Conservation (phyloP, 805 yeast species). For the Yarrowia yakushimensis region DNA sequence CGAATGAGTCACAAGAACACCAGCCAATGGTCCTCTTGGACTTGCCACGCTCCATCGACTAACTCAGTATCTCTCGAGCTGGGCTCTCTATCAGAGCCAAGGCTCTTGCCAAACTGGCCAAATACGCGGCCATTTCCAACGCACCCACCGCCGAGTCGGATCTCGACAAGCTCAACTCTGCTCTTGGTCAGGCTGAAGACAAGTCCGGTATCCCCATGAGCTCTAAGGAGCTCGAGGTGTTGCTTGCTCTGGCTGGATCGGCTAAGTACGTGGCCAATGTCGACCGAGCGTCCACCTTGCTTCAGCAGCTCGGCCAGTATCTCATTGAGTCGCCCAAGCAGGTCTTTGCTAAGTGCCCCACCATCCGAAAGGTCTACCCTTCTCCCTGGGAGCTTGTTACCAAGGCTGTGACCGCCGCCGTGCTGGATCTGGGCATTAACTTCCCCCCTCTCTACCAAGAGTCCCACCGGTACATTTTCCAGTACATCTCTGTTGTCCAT, state of each 20-base stretch:
- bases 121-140: slow-evolving; percentile 34
- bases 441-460: slow-evolving; percentile 37
- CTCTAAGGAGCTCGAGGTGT: slow-evolving; percentile 47
- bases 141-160: slow-evolving; percentile 28
- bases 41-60: too few relatives aligned
- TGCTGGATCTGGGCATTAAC: slow-evolving; percentile 34
- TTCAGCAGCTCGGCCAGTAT: slow-evolving; percentile 47
- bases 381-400: slow-evolving; percentile 47
- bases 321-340: slow-evolving; percentile 47
- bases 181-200: slow-evolving; percentile 34
- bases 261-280: slow-evolving; percentile 40
- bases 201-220: slow-evolving; percentile 31
- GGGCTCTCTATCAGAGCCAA: slow-evolving; percentile 37
- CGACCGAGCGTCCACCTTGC: slow-evolving; percentile 44
- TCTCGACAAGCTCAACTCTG: slow-evolving; percentile 31
- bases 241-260: slow-evolving; percentile 54
- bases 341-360: slow-evolving; percentile 38
- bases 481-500: slow-evolving; percentile 20
- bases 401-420: slow-evolving; percentile 38
- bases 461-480: slow-evolving; percentile 26
- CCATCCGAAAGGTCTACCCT: slow-evolving; percentile 35
- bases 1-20: too few relatives aligned
- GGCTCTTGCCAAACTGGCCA: slow-evolving; percentile 42
- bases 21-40: too few relatives aligned
- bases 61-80: slow-evolving; percentile 39